phyloP scores from a whole-genome alignment of 306 rosid species.

The Quercus dentata region DNA sequence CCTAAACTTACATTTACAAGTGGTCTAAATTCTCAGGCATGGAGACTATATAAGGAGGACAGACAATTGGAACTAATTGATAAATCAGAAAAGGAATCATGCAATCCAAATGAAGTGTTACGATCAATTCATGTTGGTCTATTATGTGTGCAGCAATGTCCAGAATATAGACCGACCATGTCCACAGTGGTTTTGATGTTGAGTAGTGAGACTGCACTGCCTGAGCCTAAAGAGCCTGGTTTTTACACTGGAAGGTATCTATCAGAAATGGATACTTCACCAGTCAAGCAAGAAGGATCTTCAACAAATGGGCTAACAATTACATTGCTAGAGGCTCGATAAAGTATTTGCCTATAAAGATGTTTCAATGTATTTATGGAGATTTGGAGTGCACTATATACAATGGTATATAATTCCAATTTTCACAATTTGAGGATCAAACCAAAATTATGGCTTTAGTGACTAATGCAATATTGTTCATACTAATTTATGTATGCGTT shows the following conservation, averaged over 20 bases:
- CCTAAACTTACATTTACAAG: background rate
- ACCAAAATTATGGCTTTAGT: too few relatives aligned
- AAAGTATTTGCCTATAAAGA: background rate
- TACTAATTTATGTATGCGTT: too few relatives aligned
- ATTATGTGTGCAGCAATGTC: too few relatives aligned
- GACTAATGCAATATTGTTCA: too few relatives aligned
- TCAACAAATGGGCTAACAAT: constrained; percentile 29
- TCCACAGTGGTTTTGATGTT: constrained; percentile 41
- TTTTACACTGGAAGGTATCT: constrained; percentile 14
- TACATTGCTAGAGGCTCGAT: constrained; percentile 30
- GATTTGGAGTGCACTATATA: background rate
- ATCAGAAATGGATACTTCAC: constrained; percentile 1
- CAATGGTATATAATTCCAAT: background rate
- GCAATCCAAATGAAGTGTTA: background rate
- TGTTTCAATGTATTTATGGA: background rate
- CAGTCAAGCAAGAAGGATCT: background rate
- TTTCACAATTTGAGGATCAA: too few relatives aligned
- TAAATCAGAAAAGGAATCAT: too few relatives aligned
- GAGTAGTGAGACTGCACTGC: constrained; percentile 32
- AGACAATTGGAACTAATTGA: too few relatives aligned
- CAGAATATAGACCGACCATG: constrained; percentile 49
- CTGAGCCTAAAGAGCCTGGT: constrained; percentile 49
- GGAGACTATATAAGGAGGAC: too few relatives aligned
- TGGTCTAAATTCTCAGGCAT: background rate
- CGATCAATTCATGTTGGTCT: too few relatives aligned